Conservation (phyloP, 1,139 yeast species). For the Kodamaea arcana region DNA sequence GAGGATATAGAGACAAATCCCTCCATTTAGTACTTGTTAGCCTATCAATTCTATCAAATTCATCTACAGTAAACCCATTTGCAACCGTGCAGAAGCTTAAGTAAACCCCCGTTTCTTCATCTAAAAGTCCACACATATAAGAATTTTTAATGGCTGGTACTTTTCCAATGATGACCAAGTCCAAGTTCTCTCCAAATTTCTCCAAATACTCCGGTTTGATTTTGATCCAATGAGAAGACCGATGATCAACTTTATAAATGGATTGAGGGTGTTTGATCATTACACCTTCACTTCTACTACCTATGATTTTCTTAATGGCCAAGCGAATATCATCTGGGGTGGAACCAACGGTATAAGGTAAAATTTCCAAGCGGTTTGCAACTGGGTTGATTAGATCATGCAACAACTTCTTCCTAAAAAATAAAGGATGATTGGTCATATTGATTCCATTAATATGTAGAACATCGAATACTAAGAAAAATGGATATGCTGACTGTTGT, state of each 20-base stretch:
- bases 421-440: slow-evolving; percentile 51
- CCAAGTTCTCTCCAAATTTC: slow-evolving; percentile 84
- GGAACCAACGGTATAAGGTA: slow-evolving; percentile 42
- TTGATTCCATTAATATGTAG: slow-evolving; percentile 63
- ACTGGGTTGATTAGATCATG: slow-evolving; percentile 43
- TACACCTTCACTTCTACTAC: slow-evolving; percentile 74
- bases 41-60: slow-evolving; percentile 56
- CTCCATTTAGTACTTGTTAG: slow-evolving; percentile 63
- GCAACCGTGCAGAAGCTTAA: slow-evolving; percentile 77
- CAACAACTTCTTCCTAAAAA: slow-evolving; percentile 53
- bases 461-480: slow-evolving; percentile 69
- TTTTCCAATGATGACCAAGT: slow-evolving; percentile 74
- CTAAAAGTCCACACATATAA: slow-evolving; percentile 65
- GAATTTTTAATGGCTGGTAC: slow-evolving; percentile 71
- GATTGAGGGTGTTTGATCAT: slow-evolving; percentile 65
- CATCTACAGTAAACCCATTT: slow-evolving; percentile 71
- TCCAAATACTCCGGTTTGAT: slow-evolving; percentile 87
- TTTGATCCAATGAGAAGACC: slow-evolving; percentile 72
- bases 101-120: slow-evolving; percentile 22
- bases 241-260: slow-evolving; percentile 55
- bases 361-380: slow-evolving; percentile 53
- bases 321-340: slow-evolving; percentile 50
- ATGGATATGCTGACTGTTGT: slow-evolving; percentile 49
- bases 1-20: slow-evolving; percentile 33
- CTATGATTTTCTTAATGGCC: slow-evolving; percentile 57